phyloP scores from a whole-genome alignment of 441 rosid species.

The Erodium texanum region DNA sequence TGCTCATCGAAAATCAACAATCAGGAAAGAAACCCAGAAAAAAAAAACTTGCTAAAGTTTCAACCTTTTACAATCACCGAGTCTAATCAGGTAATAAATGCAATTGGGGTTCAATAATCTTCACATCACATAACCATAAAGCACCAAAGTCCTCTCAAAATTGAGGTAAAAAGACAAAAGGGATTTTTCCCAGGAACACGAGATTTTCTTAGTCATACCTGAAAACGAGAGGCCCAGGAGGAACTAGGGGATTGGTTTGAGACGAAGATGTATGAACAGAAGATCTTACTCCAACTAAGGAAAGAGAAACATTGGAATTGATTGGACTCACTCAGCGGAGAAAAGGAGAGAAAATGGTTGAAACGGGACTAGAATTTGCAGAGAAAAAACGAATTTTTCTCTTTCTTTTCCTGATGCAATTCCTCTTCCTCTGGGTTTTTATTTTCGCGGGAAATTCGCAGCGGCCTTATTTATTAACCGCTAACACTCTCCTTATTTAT shows the following conservation, averaged over 20 bases:
- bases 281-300: no score
- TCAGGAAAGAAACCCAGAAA: background rate
- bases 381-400: no score
- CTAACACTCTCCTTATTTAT: background rate
- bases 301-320: background rate
- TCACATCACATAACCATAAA: no score
- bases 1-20: conserved; percentile 24
- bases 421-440: background rate
- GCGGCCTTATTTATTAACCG: background rate
- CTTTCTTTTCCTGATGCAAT: background rate
- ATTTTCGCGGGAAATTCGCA: background rate
- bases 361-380: no score
- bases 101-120: background rate
- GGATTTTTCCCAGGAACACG: no score
- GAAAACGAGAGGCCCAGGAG: no score
- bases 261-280: background rate
- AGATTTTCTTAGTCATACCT: no score
- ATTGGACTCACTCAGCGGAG: background rate
- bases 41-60: background rate
- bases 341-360: background rate
- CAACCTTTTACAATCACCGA: background rate
- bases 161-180: no score
- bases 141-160: background rate
- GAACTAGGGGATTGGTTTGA: background rate
- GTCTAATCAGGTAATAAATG: background rate